Conservation (phyloP, 2,329 filamentous ascomycete species). For the Lasiodiplodia sp. region DNA sequence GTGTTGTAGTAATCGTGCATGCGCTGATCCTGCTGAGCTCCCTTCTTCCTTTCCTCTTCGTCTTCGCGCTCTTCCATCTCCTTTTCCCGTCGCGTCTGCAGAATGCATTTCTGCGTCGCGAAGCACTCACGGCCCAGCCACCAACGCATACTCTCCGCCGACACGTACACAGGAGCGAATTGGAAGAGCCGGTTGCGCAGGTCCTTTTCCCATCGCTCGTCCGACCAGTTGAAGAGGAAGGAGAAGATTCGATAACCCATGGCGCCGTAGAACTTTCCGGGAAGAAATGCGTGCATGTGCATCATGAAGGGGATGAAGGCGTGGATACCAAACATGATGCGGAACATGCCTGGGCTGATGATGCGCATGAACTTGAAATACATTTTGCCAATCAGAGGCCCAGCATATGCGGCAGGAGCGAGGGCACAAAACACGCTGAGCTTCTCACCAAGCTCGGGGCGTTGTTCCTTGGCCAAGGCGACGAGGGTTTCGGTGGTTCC, state of each 20-base stretch:
- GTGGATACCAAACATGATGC: conserved; percentile 87
- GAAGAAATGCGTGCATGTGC: conserved; percentile 74
- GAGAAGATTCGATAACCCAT: conserved; percentile 89
- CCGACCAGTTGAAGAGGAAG: conserved; percentile 88
- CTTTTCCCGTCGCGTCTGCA: conserved; percentile 78
- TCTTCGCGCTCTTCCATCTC: conserved; percentile 64
- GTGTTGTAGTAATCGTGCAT: conserved; percentile 25
- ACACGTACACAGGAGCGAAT: conserved; percentile 90
- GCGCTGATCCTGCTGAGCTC: conserved; percentile 23
- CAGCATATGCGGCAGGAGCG: conserved; percentile 89
- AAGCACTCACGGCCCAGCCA: conserved; percentile 92
- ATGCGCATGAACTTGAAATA: conserved; percentile 92
- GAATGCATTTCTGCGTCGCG: conserved; percentile 82
- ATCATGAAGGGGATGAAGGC: conserved; percentile 95
- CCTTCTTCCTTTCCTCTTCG: conserved; percentile 40
- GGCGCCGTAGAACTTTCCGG: conserved; percentile 74
- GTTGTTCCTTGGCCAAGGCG: conserved; percentile 86
- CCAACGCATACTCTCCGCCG: conserved; percentile 90
- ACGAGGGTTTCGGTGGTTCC: conserved; percentile 90
- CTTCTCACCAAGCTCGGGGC: conserved; percentile 81
- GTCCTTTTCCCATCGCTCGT: conserved; percentile 82
- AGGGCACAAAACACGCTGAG: conserved; percentile 91
- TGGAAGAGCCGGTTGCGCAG: conserved; percentile 86
- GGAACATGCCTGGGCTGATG: conserved; percentile 78
- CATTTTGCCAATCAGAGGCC: conserved; percentile 81